Evolutionary conservation across 257 asterid genomes (phyloP), one percentile per base, ranked within the genome.

Genomic region (Anisodus acutangulus): DNA sequence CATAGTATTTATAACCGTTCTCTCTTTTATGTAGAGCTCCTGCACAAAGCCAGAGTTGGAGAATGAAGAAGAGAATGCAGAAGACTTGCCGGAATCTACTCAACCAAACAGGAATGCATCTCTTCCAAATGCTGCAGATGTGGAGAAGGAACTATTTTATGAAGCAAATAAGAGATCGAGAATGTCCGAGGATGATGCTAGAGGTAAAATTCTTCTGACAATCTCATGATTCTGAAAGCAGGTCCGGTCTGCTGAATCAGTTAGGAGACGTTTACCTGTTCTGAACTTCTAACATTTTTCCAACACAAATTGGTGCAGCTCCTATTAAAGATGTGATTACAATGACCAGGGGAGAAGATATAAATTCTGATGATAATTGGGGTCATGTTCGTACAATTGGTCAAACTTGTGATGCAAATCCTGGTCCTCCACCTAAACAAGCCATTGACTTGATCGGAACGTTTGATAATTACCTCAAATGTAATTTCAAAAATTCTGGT

Each of bases 391-490:
- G 71, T 80, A 84, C 78, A 54, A 62, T 41, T 86, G 84, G 31
- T 85, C 90, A 85, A 83, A 80, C 80, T 85, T 79, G 55, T 16
- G 88, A 88, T 68, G 85, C 70, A 54, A 85, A 87, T 89, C 88
- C 70, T 79, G 86, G 47, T 26, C 83, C 19, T 3, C 89, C 72
- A 26, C 80, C 90, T 5, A 87, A 85, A 70, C 93, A 91, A 90
- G 98, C 97, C 86, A 97, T 95, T 47, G 97, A 95, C 85, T 91
- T 97, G 82, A 93, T 97, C 17, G 99, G 98, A 86, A 88, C 95
- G 47, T 92, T 94, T 49, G 97, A 93, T 87, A 91, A 90, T 82
- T 86, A 89, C 86, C 85, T 82, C 59, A 90, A 88, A 63, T 89
- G 91, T 82, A 81, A 58, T 60, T 84, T 87, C 8, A 84, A 84